Evolutionary conservation across 768 basidiomycete species (phyloP).

Genomic region (Rubroboletus pulcherrimus): DNA sequence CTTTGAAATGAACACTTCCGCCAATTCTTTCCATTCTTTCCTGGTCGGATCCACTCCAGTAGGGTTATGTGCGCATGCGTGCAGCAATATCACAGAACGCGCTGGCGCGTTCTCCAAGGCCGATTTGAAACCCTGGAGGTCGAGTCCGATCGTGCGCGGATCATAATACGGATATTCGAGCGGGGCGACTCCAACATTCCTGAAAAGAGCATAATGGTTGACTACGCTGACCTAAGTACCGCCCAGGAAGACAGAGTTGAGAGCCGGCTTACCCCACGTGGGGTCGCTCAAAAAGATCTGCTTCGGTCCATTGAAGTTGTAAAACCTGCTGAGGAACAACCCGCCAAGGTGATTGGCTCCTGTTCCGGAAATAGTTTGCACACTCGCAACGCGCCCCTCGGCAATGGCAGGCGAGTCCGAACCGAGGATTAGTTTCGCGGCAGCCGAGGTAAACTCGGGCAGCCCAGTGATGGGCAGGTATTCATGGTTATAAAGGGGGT

Average conservation of each 20-base stretch:
- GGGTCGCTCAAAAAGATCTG: slow-evolving; percentile 85
- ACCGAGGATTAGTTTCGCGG: slow-evolving; percentile 81
- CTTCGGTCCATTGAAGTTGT: slow-evolving; percentile 62
- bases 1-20: slow-evolving; percentile 64
- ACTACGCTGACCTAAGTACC: slow-evolving; percentile 37
- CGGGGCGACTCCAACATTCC: slow-evolving; percentile 84
- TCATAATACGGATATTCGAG: slow-evolving; percentile 93
- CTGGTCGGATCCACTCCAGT: slow-evolving; percentile 91
- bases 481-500: slow-evolving; percentile 81
- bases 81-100: slow-evolving; percentile 84
- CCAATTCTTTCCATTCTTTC: slow-evolving; percentile 82
- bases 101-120: slow-evolving; percentile 61
- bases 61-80: slow-evolving; percentile 95
- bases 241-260: background rate
- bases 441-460: slow-evolving; percentile 74
- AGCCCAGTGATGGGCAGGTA: slow-evolving; percentile 90
- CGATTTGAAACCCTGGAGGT: slow-evolving; percentile 64
- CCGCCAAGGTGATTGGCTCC: slow-evolving; percentile 94
- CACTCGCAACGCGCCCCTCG: slow-evolving; percentile 69
- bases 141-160: slow-evolving; percentile 82
- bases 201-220: slow-evolving; percentile 88
- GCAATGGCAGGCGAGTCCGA: slow-evolving; percentile 63
- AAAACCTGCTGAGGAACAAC: slow-evolving; percentile 79
- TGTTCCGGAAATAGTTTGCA: slow-evolving; percentile 94
- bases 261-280: slow-evolving; percentile 75